These are phyloP conservation scores for Fusarium caatingaense DNA, from an alignment of 2,329 filamentous ascomycete species.

Conservation along the genomic window DNA sequence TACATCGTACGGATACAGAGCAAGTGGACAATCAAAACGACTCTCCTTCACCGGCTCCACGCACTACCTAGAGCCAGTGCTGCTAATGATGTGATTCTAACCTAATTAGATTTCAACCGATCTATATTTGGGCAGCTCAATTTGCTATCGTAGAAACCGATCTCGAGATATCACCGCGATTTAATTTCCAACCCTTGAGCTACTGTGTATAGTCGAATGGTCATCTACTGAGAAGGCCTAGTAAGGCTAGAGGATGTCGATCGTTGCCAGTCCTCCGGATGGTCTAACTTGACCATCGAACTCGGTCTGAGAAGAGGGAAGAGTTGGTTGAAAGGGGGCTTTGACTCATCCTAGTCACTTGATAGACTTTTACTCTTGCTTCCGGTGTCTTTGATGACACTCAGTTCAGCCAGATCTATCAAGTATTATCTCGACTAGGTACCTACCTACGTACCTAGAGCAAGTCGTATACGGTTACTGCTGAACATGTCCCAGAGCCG, in stretches of 20 bases:
- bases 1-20: not conserved
- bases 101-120: constrained; percentile 1
- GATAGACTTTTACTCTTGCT: not conserved
- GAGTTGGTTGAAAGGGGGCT: not conserved
- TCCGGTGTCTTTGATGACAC: not conserved
- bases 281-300: constrained; percentile 15
- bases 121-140: constrained; percentile 24
- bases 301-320: not conserved
- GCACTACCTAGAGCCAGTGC: constrained; percentile 1
- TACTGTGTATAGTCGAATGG: constrained; percentile 8
- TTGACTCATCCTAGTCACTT: not conserved
- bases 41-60: constrained; percentile 16
- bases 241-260: constrained; percentile 1
- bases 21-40: constrained; percentile 6
- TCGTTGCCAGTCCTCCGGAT: constrained; percentile 13
- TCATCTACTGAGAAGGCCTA: not conserved
- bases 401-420: not conserved
- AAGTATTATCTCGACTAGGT: not conserved
- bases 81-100: constrained; percentile 3
- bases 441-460: too few relatives aligned
- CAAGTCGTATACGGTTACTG: not conserved
- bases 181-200: constrained; percentile 30
- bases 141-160: constrained; percentile 9
- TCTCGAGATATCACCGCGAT: not conserved
- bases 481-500: not conserved